Percentiles rank a stretch among this genome's conserved stretches.
Conservation (phyloP, 2,329 filamentous ascomycete genomes). For the Teratosphaeria gauchensis region DNA sequence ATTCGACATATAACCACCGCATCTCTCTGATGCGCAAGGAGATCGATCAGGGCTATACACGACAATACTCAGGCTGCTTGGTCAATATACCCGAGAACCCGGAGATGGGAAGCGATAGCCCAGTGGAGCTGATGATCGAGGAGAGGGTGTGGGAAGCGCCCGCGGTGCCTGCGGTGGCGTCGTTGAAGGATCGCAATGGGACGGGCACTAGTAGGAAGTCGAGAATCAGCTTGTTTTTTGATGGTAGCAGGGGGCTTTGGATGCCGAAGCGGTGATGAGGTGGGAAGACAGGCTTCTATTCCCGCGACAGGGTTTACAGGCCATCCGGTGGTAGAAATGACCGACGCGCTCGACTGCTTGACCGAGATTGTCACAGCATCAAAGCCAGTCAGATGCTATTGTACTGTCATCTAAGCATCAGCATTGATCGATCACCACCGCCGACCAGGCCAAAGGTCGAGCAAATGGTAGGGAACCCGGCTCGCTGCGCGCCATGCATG, state of each 20-base stretch:
- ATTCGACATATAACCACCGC: conserved; percentile 12
- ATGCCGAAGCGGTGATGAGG: conserved; percentile 12
- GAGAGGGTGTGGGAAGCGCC: conserved; percentile 18
- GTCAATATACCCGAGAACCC: conserved; percentile 18
- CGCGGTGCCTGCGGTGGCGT: conserved; percentile 5
- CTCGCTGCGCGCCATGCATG: no score
- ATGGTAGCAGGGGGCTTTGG: conserved; percentile 16
- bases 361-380: neutral
- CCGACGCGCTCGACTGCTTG: neutral
- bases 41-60: conserved; percentile 16
- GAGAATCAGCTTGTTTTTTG: conserved; percentile 19
- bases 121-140: conserved; percentile 14
- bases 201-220: conserved; percentile 1
- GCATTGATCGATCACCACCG: no score
- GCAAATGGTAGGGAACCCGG: no score
- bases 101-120: conserved; percentile 15
- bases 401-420: no score
- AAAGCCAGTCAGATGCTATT: no score
- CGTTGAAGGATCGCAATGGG: neutral
- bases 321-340: no score
- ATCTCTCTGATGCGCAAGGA: conserved; percentile 17
- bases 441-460: no score
- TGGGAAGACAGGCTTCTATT: neutral
- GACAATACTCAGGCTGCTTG: conserved; percentile 15
- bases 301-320: no score